Base-by-base conservation (phyloP, 1,284 basidiomycete genomes). In the Cutaneotrichosporon dermatis region DNA sequence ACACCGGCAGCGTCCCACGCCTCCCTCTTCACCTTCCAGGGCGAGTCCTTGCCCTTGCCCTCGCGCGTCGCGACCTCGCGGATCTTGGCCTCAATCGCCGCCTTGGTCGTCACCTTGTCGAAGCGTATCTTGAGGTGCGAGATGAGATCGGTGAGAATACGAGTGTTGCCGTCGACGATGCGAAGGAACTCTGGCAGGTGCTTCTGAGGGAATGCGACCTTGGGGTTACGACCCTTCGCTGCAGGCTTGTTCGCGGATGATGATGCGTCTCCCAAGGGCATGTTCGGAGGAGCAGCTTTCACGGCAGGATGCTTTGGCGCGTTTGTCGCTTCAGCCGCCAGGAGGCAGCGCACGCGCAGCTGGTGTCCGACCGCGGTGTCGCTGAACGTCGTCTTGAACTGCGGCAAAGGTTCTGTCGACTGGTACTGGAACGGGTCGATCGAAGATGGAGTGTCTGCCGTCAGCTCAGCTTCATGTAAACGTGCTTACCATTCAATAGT, bases 381-480 rank as follows among this genome's bases (percentile, higher is more conserved):
- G 5, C 67, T 59, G 54, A 65, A 72, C 7, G 61, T 67, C 7
- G 69, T 34, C 53, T 71, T 72, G 69, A 64, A 73, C 3, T 46
- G 35, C 34, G 67, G 73, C 4, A 52, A 49, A 0, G 70, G 62
- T 4, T 75, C 73, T 4, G 49, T 8, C 2, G 71, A 68, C 9
- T 59, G 55, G 58, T 70, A 79, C 1, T 63, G 68, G 66, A 79
- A 77, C 0, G 77, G 77, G 57, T 79, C 74, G 44, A 79, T 66
- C 1, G 66, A 63, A 1, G 55, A 54, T 2, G 77, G 77, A 4
- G 76, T 71, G 43, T 77, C 76, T 77, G 62, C 4, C 9, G 37
- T 54, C n/a, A 53, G 36, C 34, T 35, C 25, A 25, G 12, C 12
- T 25, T 25, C 33, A 13, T 7, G 33, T 11, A 36, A 9, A 33